Evolutionary conservation across 257 asterid genomes (phyloP).

Genomic region (Ehretia macrophylla): DNA sequence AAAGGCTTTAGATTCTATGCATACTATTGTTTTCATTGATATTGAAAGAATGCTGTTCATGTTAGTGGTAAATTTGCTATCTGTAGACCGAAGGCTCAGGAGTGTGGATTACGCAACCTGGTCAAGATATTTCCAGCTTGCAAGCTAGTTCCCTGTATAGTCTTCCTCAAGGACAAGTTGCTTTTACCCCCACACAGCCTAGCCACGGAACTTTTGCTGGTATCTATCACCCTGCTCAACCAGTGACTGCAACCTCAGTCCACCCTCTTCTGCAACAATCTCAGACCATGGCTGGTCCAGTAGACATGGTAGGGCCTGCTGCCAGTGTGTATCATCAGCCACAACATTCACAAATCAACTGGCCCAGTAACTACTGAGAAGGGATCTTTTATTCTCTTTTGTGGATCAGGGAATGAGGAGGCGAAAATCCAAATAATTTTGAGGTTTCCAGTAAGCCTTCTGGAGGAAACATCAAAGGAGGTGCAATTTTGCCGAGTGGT

Average conservation of each 20-base stretch:
- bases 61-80: too few species aligned
- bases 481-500: slow-evolving; percentile 27
- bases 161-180: slow-evolving; percentile 80
- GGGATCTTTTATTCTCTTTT: slow-evolving; percentile 8
- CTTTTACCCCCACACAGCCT: slow-evolving; percentile 66
- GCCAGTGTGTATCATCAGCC: slow-evolving; percentile 74
- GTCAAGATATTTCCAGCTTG: slow-evolving; percentile 65
- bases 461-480: slow-evolving; percentile 22
- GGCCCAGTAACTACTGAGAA: slow-evolving; percentile 78
- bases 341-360: slow-evolving; percentile 76
- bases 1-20: too few species aligned
- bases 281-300: slow-evolving; percentile 66
- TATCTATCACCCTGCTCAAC: slow-evolving; percentile 76
- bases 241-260: slow-evolving; percentile 51
- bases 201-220: slow-evolving; percentile 75
- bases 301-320: slow-evolving; percentile 72
- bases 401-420: slow-evolving; percentile 19
- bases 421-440: slow-evolving; percentile 23
- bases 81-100: slow-evolving; percentile 82
- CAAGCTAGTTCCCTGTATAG: slow-evolving; percentile 77
- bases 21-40: too few species aligned
- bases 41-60: too few species aligned
- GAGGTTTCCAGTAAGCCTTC: slow-evolving; percentile 31
- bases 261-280: slow-evolving; percentile 83
- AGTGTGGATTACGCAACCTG: slow-evolving; percentile 61